Conservation (phyloP, 805 yeast species). For the Schwanniomyces polymorphus region DNA sequence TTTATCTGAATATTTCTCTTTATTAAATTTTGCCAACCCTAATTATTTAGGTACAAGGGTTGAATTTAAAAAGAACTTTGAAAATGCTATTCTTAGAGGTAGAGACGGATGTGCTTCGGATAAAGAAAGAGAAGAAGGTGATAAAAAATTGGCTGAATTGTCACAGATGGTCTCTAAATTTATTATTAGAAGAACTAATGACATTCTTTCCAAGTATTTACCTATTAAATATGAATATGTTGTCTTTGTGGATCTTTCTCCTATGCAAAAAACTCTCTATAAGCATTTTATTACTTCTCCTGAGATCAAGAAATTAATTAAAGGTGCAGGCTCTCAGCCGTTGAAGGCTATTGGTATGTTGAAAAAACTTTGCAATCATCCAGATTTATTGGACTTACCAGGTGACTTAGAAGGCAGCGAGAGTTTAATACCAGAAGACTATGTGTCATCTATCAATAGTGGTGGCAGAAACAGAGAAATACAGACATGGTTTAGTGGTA, state of each 20-base stretch:
- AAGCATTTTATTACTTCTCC: slow-evolving; percentile 76
- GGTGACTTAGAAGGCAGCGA: slow-evolving; percentile 76
- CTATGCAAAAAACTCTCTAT: slow-evolving; percentile 73
- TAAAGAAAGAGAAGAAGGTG: slow-evolving; percentile 68
- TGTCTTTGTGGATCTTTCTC: slow-evolving; percentile 82
- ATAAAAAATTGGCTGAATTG: slow-evolving; percentile 64
- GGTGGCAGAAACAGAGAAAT: slow-evolving; percentile 68
- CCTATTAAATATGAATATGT: slow-evolving; percentile 98
- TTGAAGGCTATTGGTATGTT: slow-evolving; percentile 85
- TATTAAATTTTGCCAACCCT: slow-evolving; percentile 91
- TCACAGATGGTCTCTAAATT: slow-evolving; percentile 80
- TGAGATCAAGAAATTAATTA: slow-evolving; percentile 65
- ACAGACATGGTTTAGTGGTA: slow-evolving; percentile 83
- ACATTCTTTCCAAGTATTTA: slow-evolving; percentile 86
- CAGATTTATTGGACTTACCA: slow-evolving; percentile 75
- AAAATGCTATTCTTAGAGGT: slow-evolving; percentile 74
- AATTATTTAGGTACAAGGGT: slow-evolving; percentile 81
- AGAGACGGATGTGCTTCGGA: slow-evolving; percentile 91
- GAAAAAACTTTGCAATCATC: slow-evolving; percentile 93
- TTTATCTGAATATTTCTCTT: slow-evolving; percentile 87
- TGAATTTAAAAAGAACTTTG: slow-evolving; percentile 85
- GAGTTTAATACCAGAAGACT: slow-evolving; percentile 71
- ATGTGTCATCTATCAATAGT: slow-evolving; percentile 42
- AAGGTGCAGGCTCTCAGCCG: slow-evolving; percentile 76
- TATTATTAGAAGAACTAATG: slow-evolving; percentile 94